Conservation (phyloP, 1,139 yeast species). For the Saccharomyces pastorianus region DNA sequence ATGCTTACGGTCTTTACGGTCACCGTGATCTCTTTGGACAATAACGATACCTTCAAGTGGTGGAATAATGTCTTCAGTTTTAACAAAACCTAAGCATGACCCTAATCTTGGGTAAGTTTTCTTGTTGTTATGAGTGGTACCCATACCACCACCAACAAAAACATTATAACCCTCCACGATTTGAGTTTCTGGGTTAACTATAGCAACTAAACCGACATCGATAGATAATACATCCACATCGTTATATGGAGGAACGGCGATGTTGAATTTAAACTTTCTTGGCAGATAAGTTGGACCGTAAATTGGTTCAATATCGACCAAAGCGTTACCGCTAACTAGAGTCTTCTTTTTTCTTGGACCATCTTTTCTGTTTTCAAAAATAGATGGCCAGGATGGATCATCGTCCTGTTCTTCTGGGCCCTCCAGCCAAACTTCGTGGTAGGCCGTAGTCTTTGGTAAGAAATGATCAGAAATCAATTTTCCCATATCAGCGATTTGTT, state of each 20-base stretch:
- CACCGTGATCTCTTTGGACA: conserved; percentile 93
- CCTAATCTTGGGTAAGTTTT: conserved; percentile 97
- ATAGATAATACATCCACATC: conserved; percentile 96
- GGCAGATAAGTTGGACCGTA: conserved; percentile 87
- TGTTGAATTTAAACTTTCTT: conserved; percentile 90
- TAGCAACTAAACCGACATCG: conserved; percentile 88
- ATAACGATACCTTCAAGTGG: conserved; percentile 90
- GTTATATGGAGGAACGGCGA: conserved; percentile 92
- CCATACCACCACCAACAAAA: conserved; percentile 98
- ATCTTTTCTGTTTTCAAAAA: conserved; percentile 64
- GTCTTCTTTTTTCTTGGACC: conserved; percentile 78
- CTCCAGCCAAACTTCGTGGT: conserved; percentile 93
- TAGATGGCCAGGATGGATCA: conserved; percentile 53
- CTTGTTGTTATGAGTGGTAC: conserved; percentile 91
- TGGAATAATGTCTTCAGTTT: conserved; percentile 57
- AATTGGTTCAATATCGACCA: conserved; percentile 78
- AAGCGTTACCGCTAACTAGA: conserved; percentile 76
- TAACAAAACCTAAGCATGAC: conserved; percentile 69
- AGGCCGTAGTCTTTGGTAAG: conserved; percentile 87
- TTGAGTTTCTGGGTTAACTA: conserved; percentile 59
- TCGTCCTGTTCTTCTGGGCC: conserved; percentile 73
- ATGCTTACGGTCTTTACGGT: conserved; percentile 92
- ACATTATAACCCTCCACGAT: conserved; percentile 66
- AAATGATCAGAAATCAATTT: conserved; percentile 67
- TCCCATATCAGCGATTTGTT: conserved; percentile 61